Evolutionary conservation across 495 filamentous ascomycete species (phyloP), one percentile per base, ranked within the genome.

Genomic region (Pyrenopolyporus hunteri): DNA sequence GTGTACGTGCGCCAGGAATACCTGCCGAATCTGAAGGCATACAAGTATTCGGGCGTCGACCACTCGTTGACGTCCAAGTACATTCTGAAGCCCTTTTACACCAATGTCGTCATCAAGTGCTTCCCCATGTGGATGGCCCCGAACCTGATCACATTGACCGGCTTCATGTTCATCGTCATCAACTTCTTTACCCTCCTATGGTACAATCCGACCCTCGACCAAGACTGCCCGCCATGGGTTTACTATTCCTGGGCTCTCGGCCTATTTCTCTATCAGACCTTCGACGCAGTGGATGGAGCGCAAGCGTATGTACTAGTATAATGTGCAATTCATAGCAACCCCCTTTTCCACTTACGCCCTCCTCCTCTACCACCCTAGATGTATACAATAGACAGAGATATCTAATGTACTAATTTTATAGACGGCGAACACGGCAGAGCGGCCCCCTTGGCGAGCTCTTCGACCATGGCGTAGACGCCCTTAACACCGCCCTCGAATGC

Each of bases 71-170:
- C 91, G 35, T 98, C 95, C 64, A 85, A 83, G 59, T 97, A 96
- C 74, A 81, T 97, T 57, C 80, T 98, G 60, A 98, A 98, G 80
- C 94, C 94, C 16, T 98, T 97, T 76, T 98, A 98, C 80, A 96
- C 85, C 74, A 89, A 96, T 76, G 79, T 91, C 60, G 95, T 94
- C 66, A 97, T 98, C 76, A 82, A 91, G 45, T 89, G 86, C 74
- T 97, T 98, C 72, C 94, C 94, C 35, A 89, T 95, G 87, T 89
- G 75, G 70, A 98, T 98, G 94, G 94, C 94, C 80, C 83, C 85
- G 51, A 86, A 85, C 74, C 72, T 85, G 56, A 97, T 98, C 73
- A 98, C 94, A 3, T 77, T 97, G 51, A 88, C 87, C 10, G 94
- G 94, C 37, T 97, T 98, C 80, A 80, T 84, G 70, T 97, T 98